A percentile compares a stretch with the other conserved stretches of the same genome.
phyloP scores from a whole-genome alignment of 345 rosid genomes.

The Eucalyptus grandis region DNA sequence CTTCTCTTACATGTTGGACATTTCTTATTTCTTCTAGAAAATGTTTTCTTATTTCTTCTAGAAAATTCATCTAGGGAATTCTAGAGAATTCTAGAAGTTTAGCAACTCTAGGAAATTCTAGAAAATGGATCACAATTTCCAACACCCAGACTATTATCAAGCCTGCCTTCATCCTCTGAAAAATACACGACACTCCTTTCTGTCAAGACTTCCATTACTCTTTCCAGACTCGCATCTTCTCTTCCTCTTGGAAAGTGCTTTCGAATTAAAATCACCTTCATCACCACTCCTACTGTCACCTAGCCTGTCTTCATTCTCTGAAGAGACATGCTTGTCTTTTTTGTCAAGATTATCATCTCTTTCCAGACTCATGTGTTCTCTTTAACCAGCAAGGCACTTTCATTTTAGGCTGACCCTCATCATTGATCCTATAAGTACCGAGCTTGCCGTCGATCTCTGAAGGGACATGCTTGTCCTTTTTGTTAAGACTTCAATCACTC shows the following conservation, averaged over 20 bases:
- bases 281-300: background rate
- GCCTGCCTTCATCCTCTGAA: conserved; percentile 19
- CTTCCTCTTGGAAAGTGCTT: conserved; percentile 34
- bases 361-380: too few species aligned
- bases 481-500: background rate
- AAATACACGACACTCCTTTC: conserved; percentile 11
- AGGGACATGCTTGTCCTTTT: background rate
- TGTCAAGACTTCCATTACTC: conserved; percentile 16
- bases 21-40: too few species aligned
- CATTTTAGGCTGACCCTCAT: background rate
- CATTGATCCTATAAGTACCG: background rate
- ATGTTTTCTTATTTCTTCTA: too few species aligned
- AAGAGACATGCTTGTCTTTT: background rate
- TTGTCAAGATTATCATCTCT: background rate
- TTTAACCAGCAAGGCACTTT: too few species aligned
- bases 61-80: too few species aligned
- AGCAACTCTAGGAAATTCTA: too few species aligned
- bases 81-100: too few species aligned
- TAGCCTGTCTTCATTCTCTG: conserved; percentile 4
- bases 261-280: background rate
- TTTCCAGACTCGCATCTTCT: conserved; percentile 43
- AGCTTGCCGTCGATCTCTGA: background rate
- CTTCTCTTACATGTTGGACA: too few species aligned
- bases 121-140: too few species aligned
- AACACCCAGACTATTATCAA: conserved; percentile 5